A percentile compares a stretch with the other conserved stretches of the same genome.
phyloP scores from a whole-genome alignment of 2,329 filamentous ascomycete genomes.

The Malbranchea cinnamomea region DNA sequence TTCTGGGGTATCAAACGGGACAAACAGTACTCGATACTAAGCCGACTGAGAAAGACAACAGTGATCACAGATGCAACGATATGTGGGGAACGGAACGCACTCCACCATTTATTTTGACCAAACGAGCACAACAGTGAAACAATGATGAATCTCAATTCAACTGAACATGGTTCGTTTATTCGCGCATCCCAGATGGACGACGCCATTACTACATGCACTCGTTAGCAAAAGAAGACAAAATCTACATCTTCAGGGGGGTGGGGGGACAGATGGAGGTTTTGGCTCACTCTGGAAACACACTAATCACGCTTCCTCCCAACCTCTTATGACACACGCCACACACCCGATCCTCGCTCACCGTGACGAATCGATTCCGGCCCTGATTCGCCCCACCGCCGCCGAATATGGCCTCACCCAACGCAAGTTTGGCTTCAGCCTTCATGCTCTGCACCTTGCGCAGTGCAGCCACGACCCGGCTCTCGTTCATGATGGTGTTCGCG shows the following conservation, averaged over 20 bases:
- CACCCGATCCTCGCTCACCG: conserved; percentile 73
- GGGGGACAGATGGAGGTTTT: not conserved
- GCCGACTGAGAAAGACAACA: too few species aligned
- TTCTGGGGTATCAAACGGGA: too few species aligned
- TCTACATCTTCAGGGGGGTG: not conserved
- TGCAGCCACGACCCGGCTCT: conserved; percentile 61
- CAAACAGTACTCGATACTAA: too few species aligned
- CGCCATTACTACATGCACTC: conserved; percentile 30
- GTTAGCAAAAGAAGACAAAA: conserved; percentile 4
- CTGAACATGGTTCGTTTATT: conserved; percentile 21
- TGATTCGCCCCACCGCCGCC: conserved; percentile 40
- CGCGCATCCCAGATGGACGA: conserved; percentile 71
- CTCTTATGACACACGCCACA: conserved; percentile 90
- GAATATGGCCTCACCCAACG: conserved; percentile 53
- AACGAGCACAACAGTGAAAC: too few species aligned
- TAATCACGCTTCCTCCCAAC: conserved; percentile 77
- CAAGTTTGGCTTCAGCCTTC: conserved; percentile 56
- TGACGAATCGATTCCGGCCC: conserved; percentile 52
- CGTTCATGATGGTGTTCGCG: conserved; percentile 67
- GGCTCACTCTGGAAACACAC: conserved; percentile 69
- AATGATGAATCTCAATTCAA: conserved; percentile 11
- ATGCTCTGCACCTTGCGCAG: conserved; percentile 67
- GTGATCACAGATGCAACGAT: too few species aligned
- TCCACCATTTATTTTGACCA: too few species aligned
- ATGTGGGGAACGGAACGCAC: too few species aligned